phyloP scores from a whole-genome alignment of 2,329 filamentous ascomycete genomes.

The Emericellopsis cladophorae region DNA sequence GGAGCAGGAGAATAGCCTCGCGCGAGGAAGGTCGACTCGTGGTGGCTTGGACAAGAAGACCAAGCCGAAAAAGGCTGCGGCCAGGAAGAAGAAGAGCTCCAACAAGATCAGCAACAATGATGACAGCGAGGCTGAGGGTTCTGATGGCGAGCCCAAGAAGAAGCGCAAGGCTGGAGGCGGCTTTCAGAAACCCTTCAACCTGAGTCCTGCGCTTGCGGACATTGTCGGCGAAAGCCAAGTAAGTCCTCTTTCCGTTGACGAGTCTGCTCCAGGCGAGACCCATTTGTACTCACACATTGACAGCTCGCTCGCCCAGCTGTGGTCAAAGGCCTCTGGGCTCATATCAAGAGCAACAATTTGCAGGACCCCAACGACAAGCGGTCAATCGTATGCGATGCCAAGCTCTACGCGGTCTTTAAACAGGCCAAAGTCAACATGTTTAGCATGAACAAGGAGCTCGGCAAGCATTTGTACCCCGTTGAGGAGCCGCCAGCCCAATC shows the following conservation, averaged over 20 bases:
- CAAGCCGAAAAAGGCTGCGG: slow-evolving; percentile 46
- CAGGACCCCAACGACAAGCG: slow-evolving; percentile 88
- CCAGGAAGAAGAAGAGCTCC: slow-evolving; percentile 53
- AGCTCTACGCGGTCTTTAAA: slow-evolving; percentile 87
- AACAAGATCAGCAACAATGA: slow-evolving; percentile 68
- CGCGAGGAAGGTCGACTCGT: slow-evolving; percentile 59
- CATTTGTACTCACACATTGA: neutral
- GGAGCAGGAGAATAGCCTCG: slow-evolving; percentile 72
- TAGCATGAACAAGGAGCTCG: slow-evolving; percentile 95
- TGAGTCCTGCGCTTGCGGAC: slow-evolving; percentile 57
- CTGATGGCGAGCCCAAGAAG: slow-evolving; percentile 40
- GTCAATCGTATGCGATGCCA: slow-evolving; percentile 85
- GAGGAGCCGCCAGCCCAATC: slow-evolving; percentile 42
- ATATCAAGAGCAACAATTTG: slow-evolving; percentile 79
- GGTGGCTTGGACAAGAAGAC: slow-evolving; percentile 52
- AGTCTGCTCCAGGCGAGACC: neutral
- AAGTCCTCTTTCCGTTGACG: slow-evolving; percentile 12
- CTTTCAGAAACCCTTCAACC: slow-evolving; percentile 77
- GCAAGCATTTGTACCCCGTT: slow-evolving; percentile 75
- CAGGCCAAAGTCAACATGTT: slow-evolving; percentile 93
- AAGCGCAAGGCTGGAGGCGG: slow-evolving; percentile 81
- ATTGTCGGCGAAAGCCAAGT: slow-evolving; percentile 59
- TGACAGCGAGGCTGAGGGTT: slow-evolving; percentile 62
- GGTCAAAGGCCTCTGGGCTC: slow-evolving; percentile 91
- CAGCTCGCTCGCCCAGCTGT: slow-evolving; percentile 88